These are phyloP conservation scores for Xylariaceae sp. DNA, from an alignment of 2,329 filamentous ascomycete genomes.

Conservation along the genomic window DNA sequence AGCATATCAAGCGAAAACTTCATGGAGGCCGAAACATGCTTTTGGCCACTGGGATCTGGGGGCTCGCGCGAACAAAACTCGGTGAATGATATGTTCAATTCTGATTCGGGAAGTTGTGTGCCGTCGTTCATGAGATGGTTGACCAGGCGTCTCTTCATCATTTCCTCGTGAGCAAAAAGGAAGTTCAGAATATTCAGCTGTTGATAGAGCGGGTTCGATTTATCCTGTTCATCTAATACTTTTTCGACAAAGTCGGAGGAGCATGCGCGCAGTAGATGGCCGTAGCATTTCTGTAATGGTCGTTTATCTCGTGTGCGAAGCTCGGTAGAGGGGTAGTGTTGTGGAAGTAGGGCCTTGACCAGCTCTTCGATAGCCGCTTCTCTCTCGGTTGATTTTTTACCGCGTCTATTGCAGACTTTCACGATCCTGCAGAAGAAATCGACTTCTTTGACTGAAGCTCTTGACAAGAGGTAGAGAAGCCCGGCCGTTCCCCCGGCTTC, in stretches of 20 bases:
- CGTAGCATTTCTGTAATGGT: conserved; percentile 12
- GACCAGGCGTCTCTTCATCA: conserved; percentile 11
- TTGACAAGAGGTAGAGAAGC: conserved; percentile 11
- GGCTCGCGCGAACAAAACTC: conserved; percentile 9
- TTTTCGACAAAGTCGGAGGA: conserved; percentile 12
- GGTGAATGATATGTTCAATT: conserved; percentile 8
- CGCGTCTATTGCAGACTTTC: conserved; percentile 6
- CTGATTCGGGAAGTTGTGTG: conserved; percentile 5
- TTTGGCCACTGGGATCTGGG: conserved; percentile 5
- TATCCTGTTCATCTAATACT: conserved; percentile 9
- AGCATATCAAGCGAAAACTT: conserved; percentile 13
- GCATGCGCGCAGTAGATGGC: conserved; percentile 12
- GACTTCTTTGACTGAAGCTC: conserved; percentile 10
- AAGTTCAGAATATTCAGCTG: conserved; percentile 3
- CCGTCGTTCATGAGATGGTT: conserved; percentile 12
- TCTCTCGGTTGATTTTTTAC: conserved; percentile 11
- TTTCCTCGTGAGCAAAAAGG: conserved; percentile 7
- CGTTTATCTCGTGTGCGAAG: conserved; percentile 10
- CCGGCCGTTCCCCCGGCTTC: conserved; percentile 12
- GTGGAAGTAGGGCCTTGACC: conserved; percentile 12
- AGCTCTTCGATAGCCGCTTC: conserved; percentile 10
- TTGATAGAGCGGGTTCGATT: conserved; percentile 13
- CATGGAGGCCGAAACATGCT: conserved; percentile 13
- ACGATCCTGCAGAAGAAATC: conserved; percentile 10
- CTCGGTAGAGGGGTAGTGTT: conserved; percentile 12